Evolutionary conservation across 495 filamentous ascomycete species (phyloP).

Genomic region (Trypethelium eluteriae): DNA sequence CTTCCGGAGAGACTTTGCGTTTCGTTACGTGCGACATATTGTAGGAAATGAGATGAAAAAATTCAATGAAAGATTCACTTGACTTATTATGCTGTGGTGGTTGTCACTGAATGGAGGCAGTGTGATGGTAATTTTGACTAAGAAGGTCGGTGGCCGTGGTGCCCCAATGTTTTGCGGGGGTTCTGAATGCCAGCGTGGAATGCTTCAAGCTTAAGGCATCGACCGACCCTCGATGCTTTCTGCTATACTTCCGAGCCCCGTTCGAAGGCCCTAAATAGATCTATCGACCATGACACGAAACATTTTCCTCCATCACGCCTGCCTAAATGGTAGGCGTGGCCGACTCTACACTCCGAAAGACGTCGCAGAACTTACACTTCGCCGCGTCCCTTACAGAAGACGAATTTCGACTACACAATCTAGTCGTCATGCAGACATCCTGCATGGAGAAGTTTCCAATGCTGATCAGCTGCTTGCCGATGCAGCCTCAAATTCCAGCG

Average conservation of each 20-base stretch:
- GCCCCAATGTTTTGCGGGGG: too few species aligned
- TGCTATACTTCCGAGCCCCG: neutral
- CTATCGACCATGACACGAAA: neutral
- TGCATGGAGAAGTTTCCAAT: neutral
- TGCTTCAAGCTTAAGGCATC: too few species aligned
- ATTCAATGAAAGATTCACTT: too few species aligned
- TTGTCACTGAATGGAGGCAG: too few species aligned
- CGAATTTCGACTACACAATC: neutral
- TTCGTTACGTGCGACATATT: conserved; percentile 7
- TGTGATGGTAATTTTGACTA: too few species aligned
- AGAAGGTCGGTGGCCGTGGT: too few species aligned
- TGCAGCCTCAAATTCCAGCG: neutral
- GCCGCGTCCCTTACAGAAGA: neutral
- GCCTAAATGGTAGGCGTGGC: neutral
- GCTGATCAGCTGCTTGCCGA: neutral
- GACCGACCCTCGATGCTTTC: neutral
- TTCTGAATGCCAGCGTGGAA: too few species aligned
- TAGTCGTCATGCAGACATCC: neutral
- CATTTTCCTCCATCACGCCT: neutral
- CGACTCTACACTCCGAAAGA: neutral
- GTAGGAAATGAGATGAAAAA: too few species aligned
- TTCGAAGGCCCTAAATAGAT: neutral
- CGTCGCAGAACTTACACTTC: neutral
- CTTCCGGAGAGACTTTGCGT: conserved; percentile 4
- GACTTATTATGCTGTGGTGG: too few species aligned